Percentiles rank a stretch among this genome's conserved stretches.
phyloP scores from a whole-genome alignment of 225 moss, liverwort and hornwort genomes.

The Pleurozium schreberi region DNA sequence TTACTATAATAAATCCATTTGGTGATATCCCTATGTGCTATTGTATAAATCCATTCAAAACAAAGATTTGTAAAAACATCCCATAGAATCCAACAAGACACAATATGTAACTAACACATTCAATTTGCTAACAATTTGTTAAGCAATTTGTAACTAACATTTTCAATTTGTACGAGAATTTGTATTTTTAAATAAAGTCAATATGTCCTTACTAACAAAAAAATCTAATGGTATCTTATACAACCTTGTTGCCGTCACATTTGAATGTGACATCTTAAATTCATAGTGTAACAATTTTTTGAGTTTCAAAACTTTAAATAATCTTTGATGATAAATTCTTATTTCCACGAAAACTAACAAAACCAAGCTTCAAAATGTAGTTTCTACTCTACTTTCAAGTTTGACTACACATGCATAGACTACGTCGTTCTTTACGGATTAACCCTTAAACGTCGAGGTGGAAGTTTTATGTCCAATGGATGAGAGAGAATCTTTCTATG shows the following conservation, averaged over 20 bases:
- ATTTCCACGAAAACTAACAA: too few species aligned
- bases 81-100: fast-evolving
- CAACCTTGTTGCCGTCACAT: fast-evolving
- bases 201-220: background rate
- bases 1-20: background rate
- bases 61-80: background rate
- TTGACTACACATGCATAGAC: background rate
- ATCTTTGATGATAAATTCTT: background rate
- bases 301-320: too few species aligned
- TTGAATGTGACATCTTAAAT: background rate
- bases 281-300: background rate
- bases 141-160: too few species aligned
- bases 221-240: too few species aligned
- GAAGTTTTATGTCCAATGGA: too few species aligned
- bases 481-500: too few species aligned
- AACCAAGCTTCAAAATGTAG: too few species aligned
- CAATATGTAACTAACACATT: background rate
- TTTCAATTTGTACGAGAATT: background rate
- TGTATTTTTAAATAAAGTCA: too few species aligned
- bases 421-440: background rate
- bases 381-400: too few species aligned
- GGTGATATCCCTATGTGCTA: background rate
- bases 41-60: background rate
- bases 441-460: too few species aligned
- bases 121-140: too few species aligned